Evolutionary conservation across 345 rosid species (phyloP).

Genomic region (Corchorus capsularis): DNA sequence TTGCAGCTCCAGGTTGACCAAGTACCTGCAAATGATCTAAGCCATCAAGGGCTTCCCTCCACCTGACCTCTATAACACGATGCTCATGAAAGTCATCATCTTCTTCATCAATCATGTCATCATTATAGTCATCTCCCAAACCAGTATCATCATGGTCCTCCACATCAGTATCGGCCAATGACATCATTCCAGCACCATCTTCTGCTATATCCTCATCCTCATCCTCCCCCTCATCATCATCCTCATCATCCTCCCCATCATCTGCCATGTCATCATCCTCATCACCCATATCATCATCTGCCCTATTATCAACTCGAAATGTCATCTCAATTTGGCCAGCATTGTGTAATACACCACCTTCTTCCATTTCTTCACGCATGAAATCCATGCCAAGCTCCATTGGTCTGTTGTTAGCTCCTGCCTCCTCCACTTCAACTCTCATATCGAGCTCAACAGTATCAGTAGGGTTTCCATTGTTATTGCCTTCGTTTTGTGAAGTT

Average conservation of each 20-base stretch:
- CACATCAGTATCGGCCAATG: constrained; percentile 89
- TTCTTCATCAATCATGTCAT: constrained; percentile 95
- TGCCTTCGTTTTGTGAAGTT: constrained; percentile 51
- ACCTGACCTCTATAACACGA: constrained; percentile 87
- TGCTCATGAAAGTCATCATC: constrained; percentile 93
- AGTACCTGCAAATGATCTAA: constrained; percentile 91
- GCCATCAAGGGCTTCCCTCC: constrained; percentile 97
- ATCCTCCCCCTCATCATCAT: constrained; percentile 87
- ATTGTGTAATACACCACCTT: constrained; percentile 55
- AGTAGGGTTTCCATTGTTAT: constrained; percentile 45
- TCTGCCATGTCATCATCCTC: constrained; percentile 96
- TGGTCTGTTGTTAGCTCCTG: constrained; percentile 50
- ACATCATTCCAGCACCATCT: constrained; percentile 96
- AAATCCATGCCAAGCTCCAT: constrained; percentile 78
- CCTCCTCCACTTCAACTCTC: constrained; percentile 70
- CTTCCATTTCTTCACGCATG: constrained; percentile 82
- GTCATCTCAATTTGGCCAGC: constrained; percentile 81
- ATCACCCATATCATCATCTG: constrained; percentile 83
- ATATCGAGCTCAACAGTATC: constrained; percentile 61
- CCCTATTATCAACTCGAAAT: constrained; percentile 76
- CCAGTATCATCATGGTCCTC: constrained; percentile 95
- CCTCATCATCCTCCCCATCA: constrained; percentile 89
- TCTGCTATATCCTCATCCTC: constrained; percentile 93
- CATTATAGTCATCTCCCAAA: constrained; percentile 86
- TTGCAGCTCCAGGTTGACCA: constrained; percentile 76